Evolutionary conservation across 306 rosid genomes (phyloP), one percentile per base, ranked within the genome.

Genomic region (Medicago ruthenica): DNA sequence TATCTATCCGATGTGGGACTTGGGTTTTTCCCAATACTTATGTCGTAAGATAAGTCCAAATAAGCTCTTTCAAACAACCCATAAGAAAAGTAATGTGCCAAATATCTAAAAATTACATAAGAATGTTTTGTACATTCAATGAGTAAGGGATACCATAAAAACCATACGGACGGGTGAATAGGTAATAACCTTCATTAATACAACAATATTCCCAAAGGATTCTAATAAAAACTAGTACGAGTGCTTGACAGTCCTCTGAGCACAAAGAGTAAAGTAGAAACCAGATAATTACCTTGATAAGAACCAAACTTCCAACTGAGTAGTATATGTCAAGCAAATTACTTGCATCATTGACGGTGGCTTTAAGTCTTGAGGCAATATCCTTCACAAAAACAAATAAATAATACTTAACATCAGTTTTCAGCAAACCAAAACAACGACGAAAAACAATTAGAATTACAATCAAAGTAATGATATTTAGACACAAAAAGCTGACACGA

Each of bases 251-350:
- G 12, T 17, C 42, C 50, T 15, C 5, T 37, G 27, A 41, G 31
- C 41, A 22, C 58, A 54, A 31, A 12, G 47, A 60, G 22, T 66
- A 22, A 40, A 76, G 57, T 20, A 72, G 39, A 41, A 53, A 64
- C 37, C 39, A 55, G 20, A 42, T 39, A 53, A 11, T 77, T 84
- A 92, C 99, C 99, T 89, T 90, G 50, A 88, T 73, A 79, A 88
- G 97, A 77, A 80, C 90, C 87, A 96, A 85, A 79, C 91, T 81
- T 83, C 92, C 92, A 0, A 92, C 57, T 61, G 98, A 90, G 80
- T 89, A 85, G 81, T 92, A 92, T 68, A 87, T 79, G 50, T 92
- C 97, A 11, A 79, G 89, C 93, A 96, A 84, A 9, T 86, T 84
- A 70, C 86, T 87, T 24, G 94, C 97, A 76, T 89, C 88, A 61